phyloP scores from a whole-genome alignment of 768 basidiomycete species.

The Lentinus tigrinus region DNA sequence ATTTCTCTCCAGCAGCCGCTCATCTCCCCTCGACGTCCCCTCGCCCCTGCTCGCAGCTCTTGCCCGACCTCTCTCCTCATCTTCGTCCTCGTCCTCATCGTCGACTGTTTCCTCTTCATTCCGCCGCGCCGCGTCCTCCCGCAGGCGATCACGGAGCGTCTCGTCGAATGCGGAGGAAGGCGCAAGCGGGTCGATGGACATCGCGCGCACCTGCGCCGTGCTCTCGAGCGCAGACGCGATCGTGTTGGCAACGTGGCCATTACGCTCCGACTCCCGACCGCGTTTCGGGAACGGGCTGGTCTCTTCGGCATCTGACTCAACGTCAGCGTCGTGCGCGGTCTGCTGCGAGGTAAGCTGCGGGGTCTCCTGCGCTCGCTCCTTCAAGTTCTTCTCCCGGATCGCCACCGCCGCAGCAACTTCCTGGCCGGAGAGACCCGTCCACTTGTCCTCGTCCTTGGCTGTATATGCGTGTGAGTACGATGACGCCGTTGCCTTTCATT shows the following conservation, averaged over 20 bases:
- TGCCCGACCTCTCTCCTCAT: slow-evolving; percentile 29
- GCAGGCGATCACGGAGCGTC: slow-evolving; percentile 70
- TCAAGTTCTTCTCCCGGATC: slow-evolving; percentile 79
- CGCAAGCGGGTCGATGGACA: slow-evolving; percentile 86
- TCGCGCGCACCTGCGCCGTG: slow-evolving; percentile 23
- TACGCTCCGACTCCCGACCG: slow-evolving; percentile 7
- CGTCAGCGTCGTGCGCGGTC: slow-evolving; percentile 17
- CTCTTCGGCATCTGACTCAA: slow-evolving; percentile 32
- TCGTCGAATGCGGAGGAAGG: slow-evolving; percentile 83
- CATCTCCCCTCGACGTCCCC: slow-evolving; percentile 30
- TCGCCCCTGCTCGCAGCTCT: slow-evolving; percentile 4
- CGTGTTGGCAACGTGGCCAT: background rate
- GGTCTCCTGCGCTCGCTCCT: slow-evolving; percentile 28
- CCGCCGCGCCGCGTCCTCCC: slow-evolving; percentile 28
- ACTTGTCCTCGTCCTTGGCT: slow-evolving; percentile 75
- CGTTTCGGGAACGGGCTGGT: slow-evolving; percentile 38
- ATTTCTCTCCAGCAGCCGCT: slow-evolving; percentile 60
- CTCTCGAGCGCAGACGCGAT: slow-evolving; percentile 19
- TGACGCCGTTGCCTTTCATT: too few relatives aligned
- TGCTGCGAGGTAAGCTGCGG: background rate
- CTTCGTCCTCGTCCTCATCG: slow-evolving; percentile 36
- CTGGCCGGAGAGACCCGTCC: slow-evolving; percentile 70
- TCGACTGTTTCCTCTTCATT: slow-evolving; percentile 40
- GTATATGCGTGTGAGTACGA: background rate
- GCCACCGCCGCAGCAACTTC: slow-evolving; percentile 85